Percentiles rank a stretch among this genome's conserved stretches.
phyloP scores from a whole-genome alignment of 208 protist species.

The Leishmania gerbilli region DNA sequence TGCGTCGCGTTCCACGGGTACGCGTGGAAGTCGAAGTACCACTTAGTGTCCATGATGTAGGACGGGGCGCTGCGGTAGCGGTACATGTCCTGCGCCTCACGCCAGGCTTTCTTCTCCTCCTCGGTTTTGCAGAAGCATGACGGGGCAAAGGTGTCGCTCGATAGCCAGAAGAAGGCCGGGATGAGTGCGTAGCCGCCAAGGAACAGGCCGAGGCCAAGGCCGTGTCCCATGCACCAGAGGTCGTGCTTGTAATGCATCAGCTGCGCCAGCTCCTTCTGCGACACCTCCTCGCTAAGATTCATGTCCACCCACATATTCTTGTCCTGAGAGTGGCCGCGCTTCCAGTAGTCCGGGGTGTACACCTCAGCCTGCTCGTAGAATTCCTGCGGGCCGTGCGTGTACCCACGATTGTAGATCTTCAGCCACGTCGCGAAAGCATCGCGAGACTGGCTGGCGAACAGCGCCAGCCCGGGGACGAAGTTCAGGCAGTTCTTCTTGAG shows the following conservation, averaged over 20 bases:
- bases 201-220: conserved; percentile 43
- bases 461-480: conserved; percentile 58
- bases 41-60: conserved; percentile 89
- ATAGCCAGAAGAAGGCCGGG: conserved; percentile 80
- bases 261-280: conserved; percentile 81
- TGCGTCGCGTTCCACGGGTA: conserved; percentile 78
- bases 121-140: conserved; percentile 63
- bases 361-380: conserved; percentile 81
- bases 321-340: conserved; percentile 81
- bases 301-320: conserved; percentile 94
- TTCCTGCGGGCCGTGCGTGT: conserved; percentile 66
- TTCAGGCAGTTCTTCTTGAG: conserved; percentile 85
- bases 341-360: conserved; percentile 87
- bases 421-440: conserved; percentile 72
- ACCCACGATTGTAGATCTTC: conserved; percentile 85
- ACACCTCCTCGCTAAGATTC: conserved; percentile 85
- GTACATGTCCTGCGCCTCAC: conserved; percentile 86
- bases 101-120: conserved; percentile 82
- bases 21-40: conserved; percentile 89
- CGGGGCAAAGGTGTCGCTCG: conserved; percentile 88
- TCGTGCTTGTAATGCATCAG: conserved; percentile 87
- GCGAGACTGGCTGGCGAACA: conserved; percentile 61
- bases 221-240: conserved; percentile 84
- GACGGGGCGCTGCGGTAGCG: conserved; percentile 89
- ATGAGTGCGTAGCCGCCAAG: conserved; percentile 84